These are phyloP conservation scores for Apiospora pterosperma DNA, from an alignment of 2,329 filamentous ascomycete species.

Conservation along the genomic window DNA sequence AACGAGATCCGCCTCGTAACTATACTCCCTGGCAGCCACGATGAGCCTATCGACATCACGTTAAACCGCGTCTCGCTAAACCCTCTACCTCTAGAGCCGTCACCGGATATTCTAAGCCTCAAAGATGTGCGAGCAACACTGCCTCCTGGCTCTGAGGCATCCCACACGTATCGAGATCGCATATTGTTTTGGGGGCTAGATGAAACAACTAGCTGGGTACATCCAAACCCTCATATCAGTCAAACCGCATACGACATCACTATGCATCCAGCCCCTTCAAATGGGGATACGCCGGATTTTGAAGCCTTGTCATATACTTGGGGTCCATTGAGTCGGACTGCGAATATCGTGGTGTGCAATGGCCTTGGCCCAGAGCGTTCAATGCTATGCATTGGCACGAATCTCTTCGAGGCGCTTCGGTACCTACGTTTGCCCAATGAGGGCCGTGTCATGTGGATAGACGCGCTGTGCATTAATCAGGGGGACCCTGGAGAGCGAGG, in stretches of 20 bases:
- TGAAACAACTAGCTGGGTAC: not conserved
- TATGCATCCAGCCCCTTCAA: not conserved
- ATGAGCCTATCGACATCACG: not conserved
- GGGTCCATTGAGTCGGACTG: not conserved
- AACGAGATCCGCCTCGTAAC: not conserved
- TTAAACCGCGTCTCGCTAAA: not conserved
- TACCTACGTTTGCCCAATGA: not conserved
- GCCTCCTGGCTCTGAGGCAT: not conserved
- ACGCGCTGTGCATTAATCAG: not conserved
- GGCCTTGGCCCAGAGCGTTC: not conserved
- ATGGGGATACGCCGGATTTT: not conserved
- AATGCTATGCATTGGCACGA: not conserved
- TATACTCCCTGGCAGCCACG: not conserved
- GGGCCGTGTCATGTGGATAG: not conserved
- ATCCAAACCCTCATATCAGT: not conserved
- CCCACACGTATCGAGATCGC: not conserved
- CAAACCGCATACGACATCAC: not conserved
- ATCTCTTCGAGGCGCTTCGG: not conserved
- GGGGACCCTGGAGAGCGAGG: not conserved
- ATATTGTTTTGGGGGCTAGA: not conserved
- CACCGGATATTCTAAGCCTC: not conserved
- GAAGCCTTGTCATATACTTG: not conserved
- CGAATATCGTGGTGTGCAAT: not conserved
- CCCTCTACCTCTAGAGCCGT: not conserved
- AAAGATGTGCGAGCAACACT: not conserved